Conservation (phyloP, 108 stramenopile genomes). For the Mediolabrus comicus region DNA sequence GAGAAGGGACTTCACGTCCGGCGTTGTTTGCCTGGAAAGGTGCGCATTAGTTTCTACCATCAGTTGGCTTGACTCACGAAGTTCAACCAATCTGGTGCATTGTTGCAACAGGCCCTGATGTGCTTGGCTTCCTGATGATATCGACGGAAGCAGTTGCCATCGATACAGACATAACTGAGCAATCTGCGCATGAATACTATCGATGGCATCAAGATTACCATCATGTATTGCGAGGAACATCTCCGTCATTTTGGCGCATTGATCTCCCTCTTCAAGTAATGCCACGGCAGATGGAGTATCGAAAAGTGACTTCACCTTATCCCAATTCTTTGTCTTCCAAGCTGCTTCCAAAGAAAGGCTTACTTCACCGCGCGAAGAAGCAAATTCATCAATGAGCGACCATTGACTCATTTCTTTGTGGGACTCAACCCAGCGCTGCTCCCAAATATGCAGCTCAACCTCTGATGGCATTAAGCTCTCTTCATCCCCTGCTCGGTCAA, state of each 20-base stretch:
- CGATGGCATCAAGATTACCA: constrained; percentile 85
- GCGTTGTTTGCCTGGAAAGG: constrained; percentile 67
- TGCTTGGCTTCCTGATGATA: constrained; percentile 65
- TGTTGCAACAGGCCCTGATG: constrained; percentile 81
- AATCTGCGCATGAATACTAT: constrained; percentile 85
- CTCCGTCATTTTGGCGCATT: constrained; percentile 73
- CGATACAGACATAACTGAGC: constrained; percentile 75
- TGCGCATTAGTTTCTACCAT: constrained; percentile 87
- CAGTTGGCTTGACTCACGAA: constrained; percentile 93
- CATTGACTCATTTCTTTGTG: constrained; percentile 88
- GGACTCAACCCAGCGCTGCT: constrained; percentile 88
- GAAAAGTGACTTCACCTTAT: constrained; percentile 59
- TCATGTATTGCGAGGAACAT: constrained; percentile 77
- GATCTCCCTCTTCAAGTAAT: constrained; percentile 64
- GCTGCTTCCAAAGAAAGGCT: constrained; percentile 84
- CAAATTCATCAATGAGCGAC: constrained; percentile 79
- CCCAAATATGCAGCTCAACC: constrained; percentile 85
- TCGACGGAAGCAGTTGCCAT: constrained; percentile 69
- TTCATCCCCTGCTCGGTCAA: constrained; percentile 38
- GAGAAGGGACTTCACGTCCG: constrained; percentile 88
- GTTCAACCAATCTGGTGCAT: constrained; percentile 91
- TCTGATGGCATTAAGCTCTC: constrained; percentile 45
- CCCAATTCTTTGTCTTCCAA: constrained; percentile 91
- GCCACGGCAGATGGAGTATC: constrained; percentile 55
- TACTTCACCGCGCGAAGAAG: constrained; percentile 53